Conservation (phyloP, 441 rosid species). For the Adansonia madagascariensis region DNA sequence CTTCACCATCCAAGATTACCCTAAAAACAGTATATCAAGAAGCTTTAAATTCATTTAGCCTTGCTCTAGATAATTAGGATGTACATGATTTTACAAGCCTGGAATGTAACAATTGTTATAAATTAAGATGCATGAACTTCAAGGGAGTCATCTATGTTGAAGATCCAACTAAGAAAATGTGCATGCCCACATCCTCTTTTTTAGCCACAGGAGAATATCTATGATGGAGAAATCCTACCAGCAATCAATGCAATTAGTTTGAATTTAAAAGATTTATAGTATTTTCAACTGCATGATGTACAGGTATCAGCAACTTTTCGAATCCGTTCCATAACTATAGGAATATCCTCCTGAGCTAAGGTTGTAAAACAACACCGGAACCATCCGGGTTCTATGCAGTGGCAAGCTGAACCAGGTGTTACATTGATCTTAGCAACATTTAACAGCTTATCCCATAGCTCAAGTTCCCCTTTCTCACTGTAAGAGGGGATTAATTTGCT, state of each 20-base stretch:
- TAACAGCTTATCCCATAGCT: conserved; percentile 71
- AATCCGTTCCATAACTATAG: conserved; percentile 61
- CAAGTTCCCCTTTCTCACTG: conserved; percentile 85
- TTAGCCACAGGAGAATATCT: conserved; percentile 4
- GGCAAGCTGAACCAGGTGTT: conserved; percentile 90
- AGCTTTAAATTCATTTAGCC: conserved; percentile 19
- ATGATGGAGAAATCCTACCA: conserved; percentile 13
- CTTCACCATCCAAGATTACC: conserved; percentile 19
- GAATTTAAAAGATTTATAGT: background rate
- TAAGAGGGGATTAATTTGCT: conserved; percentile 62
- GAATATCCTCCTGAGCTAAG: conserved; percentile 64
- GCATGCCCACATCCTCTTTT: conserved; percentile 10
- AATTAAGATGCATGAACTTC: conserved; percentile 19
- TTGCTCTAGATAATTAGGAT: conserved; percentile 23
- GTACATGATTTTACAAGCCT: conserved; percentile 25
- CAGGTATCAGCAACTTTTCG: conserved; percentile 50
- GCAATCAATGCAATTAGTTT: conserved; percentile 13
- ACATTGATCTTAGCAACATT: conserved; percentile 71
- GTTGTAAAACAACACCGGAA: conserved; percentile 81
- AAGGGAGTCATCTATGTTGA: conserved; percentile 1
- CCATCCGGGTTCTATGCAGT: conserved; percentile 95
- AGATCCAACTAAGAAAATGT: conserved; percentile 15
- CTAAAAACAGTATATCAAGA: conserved; percentile 17
- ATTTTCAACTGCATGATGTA: conserved; percentile 41
- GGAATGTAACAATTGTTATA: conserved; percentile 29